Conservation (phyloP, 495 filamentous ascomycete species). For the Annulohypoxylon stygium region DNA sequence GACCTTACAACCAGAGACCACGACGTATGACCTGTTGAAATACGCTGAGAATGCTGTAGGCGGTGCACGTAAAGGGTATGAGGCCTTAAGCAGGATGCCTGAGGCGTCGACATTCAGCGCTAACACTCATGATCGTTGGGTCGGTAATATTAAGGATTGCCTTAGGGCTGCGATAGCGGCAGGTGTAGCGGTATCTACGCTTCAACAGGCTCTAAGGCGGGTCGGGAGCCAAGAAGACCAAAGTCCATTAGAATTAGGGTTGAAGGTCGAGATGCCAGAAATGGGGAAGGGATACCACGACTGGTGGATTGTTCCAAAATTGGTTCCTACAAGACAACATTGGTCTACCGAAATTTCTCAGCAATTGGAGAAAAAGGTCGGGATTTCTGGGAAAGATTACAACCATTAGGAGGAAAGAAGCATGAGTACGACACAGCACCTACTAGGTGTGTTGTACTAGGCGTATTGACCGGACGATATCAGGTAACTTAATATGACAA, state of each 20-base stretch:
- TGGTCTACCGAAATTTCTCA: not conserved
- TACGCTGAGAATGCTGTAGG: slow-evolving; percentile 70
- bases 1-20: slow-evolving; percentile 54
- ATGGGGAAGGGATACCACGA: slow-evolving; percentile 72
- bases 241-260: slow-evolving; percentile 19
- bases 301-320: slow-evolving; percentile 83
- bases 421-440: not conserved
- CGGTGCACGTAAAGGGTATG: slow-evolving; percentile 74
- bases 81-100: slow-evolving; percentile 66
- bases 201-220: slow-evolving; percentile 62
- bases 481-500: not conserved
- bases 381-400: not conserved
- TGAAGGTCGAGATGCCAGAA: slow-evolving; percentile 67
- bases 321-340: slow-evolving; percentile 51
- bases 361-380: not conserved
- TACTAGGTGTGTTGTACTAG: not conserved
- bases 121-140: slow-evolving; percentile 70
- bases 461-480: not conserved
- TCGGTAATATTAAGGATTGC: slow-evolving; percentile 67
- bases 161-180: slow-evolving; percentile 75
- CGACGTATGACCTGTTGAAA: slow-evolving; percentile 64
- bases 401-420: not conserved
- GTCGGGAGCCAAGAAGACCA: slow-evolving; percentile 28
- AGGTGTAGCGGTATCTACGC: slow-evolving; percentile 70
- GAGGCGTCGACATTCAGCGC: slow-evolving; percentile 61